phyloP scores from a whole-genome alignment of 108 stramenopile species.

The Stephanodiscus triporus region DNA sequence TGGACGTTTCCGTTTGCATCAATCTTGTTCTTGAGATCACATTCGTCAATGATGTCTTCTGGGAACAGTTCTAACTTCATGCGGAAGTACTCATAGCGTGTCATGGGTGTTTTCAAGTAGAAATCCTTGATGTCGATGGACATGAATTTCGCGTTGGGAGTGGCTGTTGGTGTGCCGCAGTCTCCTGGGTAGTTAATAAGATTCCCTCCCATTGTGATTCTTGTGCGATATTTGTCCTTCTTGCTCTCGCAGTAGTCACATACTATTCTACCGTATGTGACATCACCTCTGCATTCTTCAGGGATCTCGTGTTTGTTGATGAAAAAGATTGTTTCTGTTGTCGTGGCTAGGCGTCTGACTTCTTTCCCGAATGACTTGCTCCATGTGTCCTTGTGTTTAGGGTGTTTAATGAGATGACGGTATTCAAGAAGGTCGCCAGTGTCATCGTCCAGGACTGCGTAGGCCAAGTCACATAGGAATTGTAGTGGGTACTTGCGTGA shows the following conservation, averaged over 20 bases:
- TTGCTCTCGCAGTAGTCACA: constrained; percentile 27
- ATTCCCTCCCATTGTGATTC: constrained; percentile 49
- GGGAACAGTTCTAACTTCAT: too few relatives aligned
- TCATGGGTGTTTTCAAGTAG: constrained; percentile 47
- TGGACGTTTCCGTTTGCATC: too few relatives aligned
- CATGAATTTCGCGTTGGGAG: constrained; percentile 21
- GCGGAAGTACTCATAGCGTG: too few relatives aligned
- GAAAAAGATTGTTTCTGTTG: constrained; percentile 18
- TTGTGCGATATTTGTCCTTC: constrained; percentile 22
- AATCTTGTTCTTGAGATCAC: too few relatives aligned
- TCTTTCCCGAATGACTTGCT: constrained; percentile 4
- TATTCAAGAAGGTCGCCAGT: constrained; percentile 28
- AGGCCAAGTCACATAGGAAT: not conserved
- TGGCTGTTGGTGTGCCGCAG: constrained; percentile 32
- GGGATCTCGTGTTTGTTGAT: constrained; percentile 18
- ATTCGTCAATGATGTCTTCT: too few relatives aligned
- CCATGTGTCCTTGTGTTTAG: constrained; percentile 5
- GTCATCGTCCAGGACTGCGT: constrained; percentile 20
- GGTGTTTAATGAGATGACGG: constrained; percentile 16
- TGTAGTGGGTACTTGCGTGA: not conserved
- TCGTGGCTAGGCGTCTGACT: not conserved
- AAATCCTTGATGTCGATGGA: constrained; percentile 50
- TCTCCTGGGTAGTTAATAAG: constrained; percentile 13
- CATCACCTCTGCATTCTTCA: not conserved
- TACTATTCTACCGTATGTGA: constrained; percentile 42